A percentile compares a stretch with the other conserved stretches of the same genome.
These are phyloP conservation scores for Onygena corvina DNA, from an alignment of 2,329 filamentous ascomycete species.

Conservation along the genomic window DNA sequence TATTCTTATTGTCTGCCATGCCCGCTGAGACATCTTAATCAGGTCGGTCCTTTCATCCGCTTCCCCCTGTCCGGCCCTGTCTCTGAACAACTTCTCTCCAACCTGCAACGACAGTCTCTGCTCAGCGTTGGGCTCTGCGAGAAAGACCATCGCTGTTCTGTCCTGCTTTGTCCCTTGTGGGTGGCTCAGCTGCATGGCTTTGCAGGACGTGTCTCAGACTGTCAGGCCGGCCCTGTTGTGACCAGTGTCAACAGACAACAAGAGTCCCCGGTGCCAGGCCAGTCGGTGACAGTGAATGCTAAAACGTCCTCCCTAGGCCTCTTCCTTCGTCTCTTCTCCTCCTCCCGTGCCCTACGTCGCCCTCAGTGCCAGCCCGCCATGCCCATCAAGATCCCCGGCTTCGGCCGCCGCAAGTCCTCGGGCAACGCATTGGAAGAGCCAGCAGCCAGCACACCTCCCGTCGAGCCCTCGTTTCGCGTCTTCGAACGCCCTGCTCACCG, in stretches of 20 bases:
- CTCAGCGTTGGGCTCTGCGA: too few relatives aligned
- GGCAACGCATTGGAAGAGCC: slow-evolving; percentile 42
- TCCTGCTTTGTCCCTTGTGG: too few relatives aligned
- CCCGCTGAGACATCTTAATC: slow-evolving; percentile 5
- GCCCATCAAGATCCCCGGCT: slow-evolving; percentile 45
- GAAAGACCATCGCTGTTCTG: too few relatives aligned
- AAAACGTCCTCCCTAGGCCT: not conserved
- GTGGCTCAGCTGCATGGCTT: too few relatives aligned
- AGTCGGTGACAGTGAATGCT: not conserved
- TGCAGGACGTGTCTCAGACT: too few relatives aligned
- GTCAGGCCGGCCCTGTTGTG: too few relatives aligned
- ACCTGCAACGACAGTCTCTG: too few relatives aligned
- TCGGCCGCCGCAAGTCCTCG: slow-evolving; percentile 44
- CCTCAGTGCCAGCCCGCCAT: too few relatives aligned
- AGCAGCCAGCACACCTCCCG: slow-evolving; percentile 21
- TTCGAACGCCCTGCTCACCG: slow-evolving; percentile 37
- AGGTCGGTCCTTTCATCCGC: not conserved
- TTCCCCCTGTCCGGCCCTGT: not conserved
- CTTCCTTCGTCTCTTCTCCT: not conserved
- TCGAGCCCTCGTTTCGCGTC: slow-evolving; percentile 42
- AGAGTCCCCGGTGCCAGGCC: too few relatives aligned
- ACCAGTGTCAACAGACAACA: not conserved
- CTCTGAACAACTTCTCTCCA: not conserved
- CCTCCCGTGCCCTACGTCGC: not conserved
- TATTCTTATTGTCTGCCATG: not conserved